Evolutionary conservation across 768 basidiomycete genomes (phyloP).

Genomic region (Amanita muscaria): DNA sequence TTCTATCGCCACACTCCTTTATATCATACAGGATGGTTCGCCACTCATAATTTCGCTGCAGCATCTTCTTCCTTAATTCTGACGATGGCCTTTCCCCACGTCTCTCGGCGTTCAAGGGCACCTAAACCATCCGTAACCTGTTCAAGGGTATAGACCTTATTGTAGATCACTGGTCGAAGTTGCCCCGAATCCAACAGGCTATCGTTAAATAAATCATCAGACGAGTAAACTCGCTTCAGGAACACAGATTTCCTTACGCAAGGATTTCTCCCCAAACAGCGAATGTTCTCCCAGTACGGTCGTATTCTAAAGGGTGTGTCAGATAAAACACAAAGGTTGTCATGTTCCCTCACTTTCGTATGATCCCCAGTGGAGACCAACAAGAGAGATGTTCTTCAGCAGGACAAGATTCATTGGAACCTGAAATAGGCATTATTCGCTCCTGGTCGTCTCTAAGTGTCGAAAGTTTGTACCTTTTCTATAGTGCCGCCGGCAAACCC

Average conservation of each 20-base stretch:
- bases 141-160: conserved; percentile 61
- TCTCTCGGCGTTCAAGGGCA: conserved; percentile 75
- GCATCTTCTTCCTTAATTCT: conserved; percentile 44
- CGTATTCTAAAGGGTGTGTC: conserved; percentile 38
- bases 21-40: no score
- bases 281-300: conserved; percentile 52
- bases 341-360: conserved; percentile 47
- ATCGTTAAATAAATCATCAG: background rate
- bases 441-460: no score
- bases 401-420: conserved; percentile 78
- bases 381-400: conserved; percentile 76
- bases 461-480: conserved; percentile 51
- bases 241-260: conserved; percentile 29
- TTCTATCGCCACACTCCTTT: background rate
- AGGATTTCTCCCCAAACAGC: conserved; percentile 69
- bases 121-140: conserved; percentile 54
- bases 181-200: conserved; percentile 59
- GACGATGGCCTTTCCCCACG: conserved; percentile 88
- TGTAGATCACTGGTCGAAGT: conserved; percentile 62
- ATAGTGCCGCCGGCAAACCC: conserved; percentile 85
- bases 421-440: conserved; percentile 25
- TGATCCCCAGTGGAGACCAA: conserved; percentile 85
- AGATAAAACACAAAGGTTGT: conserved; percentile 2
- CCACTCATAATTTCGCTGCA: conserved; percentile 38
- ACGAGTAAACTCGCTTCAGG: background rate